Base-by-base conservation (phyloP, 768 basidiomycete species). In the Tremella fuciformis region DNA sequence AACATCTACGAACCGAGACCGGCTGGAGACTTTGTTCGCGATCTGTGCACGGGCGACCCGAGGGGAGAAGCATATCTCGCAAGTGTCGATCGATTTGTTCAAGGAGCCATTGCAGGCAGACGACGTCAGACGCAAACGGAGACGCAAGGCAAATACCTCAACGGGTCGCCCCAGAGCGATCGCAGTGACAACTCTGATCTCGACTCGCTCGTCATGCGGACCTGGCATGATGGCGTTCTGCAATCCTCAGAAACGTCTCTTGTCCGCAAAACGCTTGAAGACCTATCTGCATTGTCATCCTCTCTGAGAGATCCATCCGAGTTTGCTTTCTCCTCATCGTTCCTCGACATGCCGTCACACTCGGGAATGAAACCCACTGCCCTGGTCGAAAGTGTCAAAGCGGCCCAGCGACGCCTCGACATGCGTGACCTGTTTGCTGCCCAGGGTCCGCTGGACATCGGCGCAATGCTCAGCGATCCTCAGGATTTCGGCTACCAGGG, bases 31-130 rank as follows among this genome's bases (percentile, higher is more conserved):
- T 69, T 62, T 54, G n/a, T 71, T 24, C 57, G 69, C 49, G 68
- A 65, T 18, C 54, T 76, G 47, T 55, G 41, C 25, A 64, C 61
- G n/a, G 74, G 65, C 19, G 71, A 69, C 57, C 44, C 59, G 1
- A 50, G 34, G 8, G 69, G 70, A 16, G 75, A 74, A 50, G 75
- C 73, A 19, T 76, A 76, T 57, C 37, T 67, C 8, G 44, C 56
- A 6, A 69, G 66, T 55, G 58, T 76, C 24, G 51, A 64, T 15
- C 40, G 39, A 4, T 76, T 76, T 53, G 59, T 76, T 1, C 40
- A 60, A 8, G 73, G 75, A 7, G 75, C 75, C 8, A 64, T 70
- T 54, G 60, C 40, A 46, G 44, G 62, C n/a, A 4, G 42, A 15
- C 22, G 8, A n/a, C 42, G 7, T 46, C 39, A 18, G 11, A 11